These are phyloP conservation scores for Penstemon davidsonii DNA, from an alignment of 257 asterid genomes.

Conservation along the genomic window DNA sequence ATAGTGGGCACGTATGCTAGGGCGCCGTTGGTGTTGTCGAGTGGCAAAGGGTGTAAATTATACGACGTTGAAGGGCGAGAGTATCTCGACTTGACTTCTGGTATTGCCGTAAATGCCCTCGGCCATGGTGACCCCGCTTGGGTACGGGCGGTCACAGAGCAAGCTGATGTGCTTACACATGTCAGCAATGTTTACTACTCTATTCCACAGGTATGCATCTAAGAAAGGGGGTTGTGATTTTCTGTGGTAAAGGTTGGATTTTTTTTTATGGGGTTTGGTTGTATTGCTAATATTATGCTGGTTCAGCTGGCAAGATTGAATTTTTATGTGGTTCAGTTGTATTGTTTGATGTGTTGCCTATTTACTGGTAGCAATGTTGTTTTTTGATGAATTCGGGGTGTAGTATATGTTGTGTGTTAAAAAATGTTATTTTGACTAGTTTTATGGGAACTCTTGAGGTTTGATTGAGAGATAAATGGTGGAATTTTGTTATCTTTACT, in stretches of 20 bases:
- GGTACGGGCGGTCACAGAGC: conserved; percentile 64
- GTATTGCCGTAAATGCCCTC: conserved; percentile 90
- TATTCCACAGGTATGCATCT: conserved; percentile 59
- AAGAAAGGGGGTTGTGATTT: not conserved
- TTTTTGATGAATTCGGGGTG: not conserved
- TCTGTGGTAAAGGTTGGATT: conserved; percentile 8
- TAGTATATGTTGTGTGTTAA: not conserved
- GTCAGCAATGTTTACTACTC: conserved; percentile 78
- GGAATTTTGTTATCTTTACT: no score
- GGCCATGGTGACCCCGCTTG: conserved; percentile 94
- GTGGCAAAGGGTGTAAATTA: conserved; percentile 83
- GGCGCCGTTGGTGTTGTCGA: conserved; percentile 59
- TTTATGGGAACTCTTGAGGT: no score
- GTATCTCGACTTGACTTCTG: conserved; percentile 82
- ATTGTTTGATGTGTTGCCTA: not conserved
- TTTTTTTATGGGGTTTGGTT: conserved; percentile 7
- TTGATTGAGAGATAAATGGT: no score
- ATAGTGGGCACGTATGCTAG: conserved; percentile 89
- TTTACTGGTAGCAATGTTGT: not conserved
- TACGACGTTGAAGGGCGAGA: conserved; percentile 85
- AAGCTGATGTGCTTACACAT: conserved; percentile 69
- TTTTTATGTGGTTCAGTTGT: conserved; percentile 10
- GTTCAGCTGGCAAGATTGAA: not conserved
- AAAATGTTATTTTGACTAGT: no score
- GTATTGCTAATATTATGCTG: no score